Percentiles rank a stretch among this genome's conserved stretches.
Evolutionary conservation across 1,139 yeast genomes (phyloP).

Genomic region (Pichia sp.): DNA sequence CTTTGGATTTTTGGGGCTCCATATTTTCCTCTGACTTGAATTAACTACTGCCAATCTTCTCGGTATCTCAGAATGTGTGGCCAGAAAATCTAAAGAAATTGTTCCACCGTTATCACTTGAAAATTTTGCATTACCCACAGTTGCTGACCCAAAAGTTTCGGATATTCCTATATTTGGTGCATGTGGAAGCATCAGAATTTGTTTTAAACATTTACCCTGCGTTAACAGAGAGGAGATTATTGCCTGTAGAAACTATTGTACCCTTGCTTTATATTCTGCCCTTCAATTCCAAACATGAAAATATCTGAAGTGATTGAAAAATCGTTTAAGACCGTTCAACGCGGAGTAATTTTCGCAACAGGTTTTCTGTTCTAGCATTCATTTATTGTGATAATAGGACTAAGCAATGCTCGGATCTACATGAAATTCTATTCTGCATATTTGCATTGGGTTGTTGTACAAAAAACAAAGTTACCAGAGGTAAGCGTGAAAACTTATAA

Average conservation of each 20-base stretch:
- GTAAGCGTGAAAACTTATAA: too few species aligned
- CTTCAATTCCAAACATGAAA: too few species aligned
- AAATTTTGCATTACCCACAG: neutral
- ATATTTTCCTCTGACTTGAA: neutral
- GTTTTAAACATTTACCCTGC: neutral
- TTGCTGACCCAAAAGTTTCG: conserved; percentile 16
- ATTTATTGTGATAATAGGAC: too few species aligned
- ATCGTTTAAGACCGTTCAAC: too few species aligned
- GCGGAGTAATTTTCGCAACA: too few species aligned
- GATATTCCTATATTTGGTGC: conserved; percentile 15
- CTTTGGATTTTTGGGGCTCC: neutral
- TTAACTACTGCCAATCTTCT: neutral
- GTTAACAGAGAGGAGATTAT: neutral
- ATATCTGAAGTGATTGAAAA: too few species aligned
- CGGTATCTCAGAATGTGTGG: neutral
- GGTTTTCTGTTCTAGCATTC: too few species aligned
- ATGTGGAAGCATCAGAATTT: conserved; percentile 15
- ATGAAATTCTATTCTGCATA: neutral
- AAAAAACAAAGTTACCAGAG: too few species aligned
- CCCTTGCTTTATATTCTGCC: too few species aligned
- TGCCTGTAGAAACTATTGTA: too few species aligned
- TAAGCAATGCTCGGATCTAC: too few species aligned
- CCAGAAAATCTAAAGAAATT: conserved; percentile 2
- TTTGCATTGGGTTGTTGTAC: neutral
- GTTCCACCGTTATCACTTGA: neutral